Evolutionary conservation across 2,329 filamentous ascomycete species (phyloP).

Genomic region (Pseudogymnoascus sp.): DNA sequence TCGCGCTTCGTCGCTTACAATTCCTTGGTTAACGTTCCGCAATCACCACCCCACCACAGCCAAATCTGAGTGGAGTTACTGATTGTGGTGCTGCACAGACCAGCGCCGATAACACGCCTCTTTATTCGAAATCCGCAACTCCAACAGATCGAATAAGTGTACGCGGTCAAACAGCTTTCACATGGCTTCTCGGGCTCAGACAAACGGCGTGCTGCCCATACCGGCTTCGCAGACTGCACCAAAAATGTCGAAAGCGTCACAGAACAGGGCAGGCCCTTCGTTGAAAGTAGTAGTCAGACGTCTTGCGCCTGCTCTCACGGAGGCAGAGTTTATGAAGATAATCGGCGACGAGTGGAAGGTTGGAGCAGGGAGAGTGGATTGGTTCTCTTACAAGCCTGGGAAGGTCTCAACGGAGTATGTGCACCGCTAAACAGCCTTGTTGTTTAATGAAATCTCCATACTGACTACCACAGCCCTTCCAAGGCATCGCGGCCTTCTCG

Average conservation of each 20-base stretch:
- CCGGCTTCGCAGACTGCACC: slow-evolving; percentile 38
- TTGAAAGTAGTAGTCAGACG: slow-evolving; percentile 81
- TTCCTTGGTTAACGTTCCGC: background rate
- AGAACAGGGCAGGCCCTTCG: slow-evolving; percentile 44
- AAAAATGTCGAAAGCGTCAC: slow-evolving; percentile 32
- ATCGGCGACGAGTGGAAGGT: slow-evolving; percentile 75
- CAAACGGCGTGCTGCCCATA: slow-evolving; percentile 48
- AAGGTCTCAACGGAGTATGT: slow-evolving; percentile 80
- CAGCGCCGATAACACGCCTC: slow-evolving; percentile 1
- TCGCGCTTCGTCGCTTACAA: slow-evolving; percentile 9
- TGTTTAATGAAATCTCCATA: background rate
- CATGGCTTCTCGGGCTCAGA: slow-evolving; percentile 26
- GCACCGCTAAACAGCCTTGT: background rate
- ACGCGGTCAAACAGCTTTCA: background rate
- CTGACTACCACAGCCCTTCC: slow-evolving; percentile 50
- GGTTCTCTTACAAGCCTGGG: slow-evolving; percentile 63
- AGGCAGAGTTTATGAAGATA: slow-evolving; percentile 63
- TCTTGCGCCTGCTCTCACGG: slow-evolving; percentile 77
- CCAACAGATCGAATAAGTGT: background rate
- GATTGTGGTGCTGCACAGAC: slow-evolving; percentile 9
- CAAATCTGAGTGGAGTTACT: background rate
- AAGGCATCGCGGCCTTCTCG: slow-evolving; percentile 76
- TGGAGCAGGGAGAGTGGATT: slow-evolving; percentile 78
- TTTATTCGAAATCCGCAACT: background rate
- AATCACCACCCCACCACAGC: slow-evolving; percentile 6